Evolutionary conservation across 139 green algal species (phyloP), one percentile per base, ranked within the genome.

Genomic region (Chlorella sp.): DNA sequence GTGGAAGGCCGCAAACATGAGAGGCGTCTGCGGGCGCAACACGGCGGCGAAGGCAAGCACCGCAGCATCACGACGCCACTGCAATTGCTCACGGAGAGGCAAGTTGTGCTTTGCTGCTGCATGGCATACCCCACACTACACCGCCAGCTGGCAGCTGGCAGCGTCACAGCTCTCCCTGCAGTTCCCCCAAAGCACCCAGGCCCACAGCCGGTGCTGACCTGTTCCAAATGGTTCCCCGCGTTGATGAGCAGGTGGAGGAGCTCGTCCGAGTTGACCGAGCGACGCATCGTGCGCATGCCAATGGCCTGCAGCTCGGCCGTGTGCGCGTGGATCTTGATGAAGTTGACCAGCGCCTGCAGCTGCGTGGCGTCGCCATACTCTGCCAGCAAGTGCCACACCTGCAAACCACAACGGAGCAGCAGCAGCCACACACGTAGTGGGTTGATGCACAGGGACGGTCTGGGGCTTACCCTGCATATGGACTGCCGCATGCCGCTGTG

Each of bases 1-100:
- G 22, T 72, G 49, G 35, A 51, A 62, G 26, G 72, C 75, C 2
- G 72, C 77, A 66, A 76, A 78, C 77, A 83, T 83, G 36, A 83
- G 69, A 0, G 77, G 77, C 5, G 77, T 83, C 72, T 83, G 77
- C n/a, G 22, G 60, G 17, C 42, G 42, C 10, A 55, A 55, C 42
- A 55, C 42, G 10, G 42, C 17, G 42, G 10, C 42, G 42, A 24
- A 55, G 42, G 10, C 42, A 55, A 55, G 10, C 42, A 55, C 42
- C 10, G 10, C 42, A 55, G 42, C 42, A 55, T 55, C n/a, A n/a
- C n/a, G n/a, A n/a, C n/a, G n/a, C n/a, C n/a, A n/a, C n/a, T n/a
- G n/a, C n/a, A n/a, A n/a, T n/a, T n/a, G n/a, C n/a, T n/a, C n/a
- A n/a, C n/a, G n/a, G n/a, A n/a, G n/a, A n/a, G n/a, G 42, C 42